Percentiles rank a stretch among this genome's conserved stretches.
phyloP scores from a whole-genome alignment of 345 rosid species.

The Aethionema arabicum region DNA sequence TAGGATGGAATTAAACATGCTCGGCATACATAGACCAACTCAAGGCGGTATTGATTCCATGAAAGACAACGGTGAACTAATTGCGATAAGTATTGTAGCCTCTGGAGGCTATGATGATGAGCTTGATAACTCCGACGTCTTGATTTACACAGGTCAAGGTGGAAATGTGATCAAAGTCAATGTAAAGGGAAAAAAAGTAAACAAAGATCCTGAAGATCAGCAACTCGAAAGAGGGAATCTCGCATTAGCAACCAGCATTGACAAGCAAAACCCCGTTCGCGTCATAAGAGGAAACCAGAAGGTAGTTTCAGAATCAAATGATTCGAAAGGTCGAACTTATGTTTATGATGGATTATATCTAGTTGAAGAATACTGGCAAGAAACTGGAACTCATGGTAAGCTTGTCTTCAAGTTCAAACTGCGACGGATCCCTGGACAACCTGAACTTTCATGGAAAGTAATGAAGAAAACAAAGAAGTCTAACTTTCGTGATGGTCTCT shows the following conservation, averaged over 20 bases:
- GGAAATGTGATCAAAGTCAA: slow-evolving; percentile 54
- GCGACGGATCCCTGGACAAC: slow-evolving; percentile 63
- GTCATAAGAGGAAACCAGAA: slow-evolving; percentile 63
- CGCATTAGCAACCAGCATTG: slow-evolving; percentile 54
- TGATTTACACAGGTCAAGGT: slow-evolving; percentile 74
- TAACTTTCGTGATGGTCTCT: slow-evolving; percentile 53
- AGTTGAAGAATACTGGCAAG: slow-evolving; percentile 60
- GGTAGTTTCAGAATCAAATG: slow-evolving; percentile 37
- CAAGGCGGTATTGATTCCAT: slow-evolving; percentile 72
- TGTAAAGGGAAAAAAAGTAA: not conserved
- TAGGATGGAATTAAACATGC: slow-evolving; percentile 60
- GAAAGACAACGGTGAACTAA: slow-evolving; percentile 36
- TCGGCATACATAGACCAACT: slow-evolving; percentile 68
- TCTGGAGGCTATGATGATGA: slow-evolving; percentile 69
- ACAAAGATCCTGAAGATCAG: slow-evolving; percentile 68
- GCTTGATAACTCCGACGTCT: slow-evolving; percentile 55
- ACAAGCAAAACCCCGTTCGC: slow-evolving; percentile 59
- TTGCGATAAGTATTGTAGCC: slow-evolving; percentile 70
- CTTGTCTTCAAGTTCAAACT: slow-evolving; percentile 63
- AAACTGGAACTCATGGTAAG: slow-evolving; percentile 60
- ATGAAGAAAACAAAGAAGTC: slow-evolving; percentile 47
- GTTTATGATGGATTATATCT: slow-evolving; percentile 71
- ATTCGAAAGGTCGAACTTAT: slow-evolving; percentile 47
- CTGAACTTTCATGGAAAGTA: slow-evolving; percentile 72
- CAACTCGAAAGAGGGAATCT: slow-evolving; percentile 73